Percentiles rank a stretch among this genome's conserved stretches.
These are phyloP conservation scores for Trichosporon inkin DNA, from an alignment of 1,284 basidiomycete genomes.

Conservation along the genomic window DNA sequence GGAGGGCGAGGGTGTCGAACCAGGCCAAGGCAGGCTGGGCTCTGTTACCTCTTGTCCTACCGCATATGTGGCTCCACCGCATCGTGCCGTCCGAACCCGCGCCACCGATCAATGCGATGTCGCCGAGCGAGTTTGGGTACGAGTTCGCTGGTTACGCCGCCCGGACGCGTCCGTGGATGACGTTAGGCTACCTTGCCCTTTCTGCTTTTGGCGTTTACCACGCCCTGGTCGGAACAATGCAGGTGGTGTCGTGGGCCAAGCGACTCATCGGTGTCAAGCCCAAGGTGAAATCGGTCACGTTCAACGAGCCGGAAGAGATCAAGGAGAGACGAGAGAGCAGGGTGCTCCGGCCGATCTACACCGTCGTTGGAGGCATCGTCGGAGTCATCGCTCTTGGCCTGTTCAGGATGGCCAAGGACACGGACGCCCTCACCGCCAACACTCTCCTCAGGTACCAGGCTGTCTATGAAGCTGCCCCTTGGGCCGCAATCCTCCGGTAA, in stretches of 20 bases:
- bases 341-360: background rate
- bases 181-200: constrained; percentile 28
- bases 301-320: constrained; percentile 7
- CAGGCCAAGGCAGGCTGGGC: constrained; percentile 33
- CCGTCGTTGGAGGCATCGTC: constrained; percentile 17
- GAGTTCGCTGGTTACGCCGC: constrained; percentile 43
- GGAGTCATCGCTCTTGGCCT: constrained; percentile 34
- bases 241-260: constrained; percentile 37
- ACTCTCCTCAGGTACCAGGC: constrained; percentile 35
- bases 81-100: constrained; percentile 29
- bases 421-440: constrained; percentile 20
- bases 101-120: constrained; percentile 33
- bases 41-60: constrained; percentile 33
- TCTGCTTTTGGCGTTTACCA: constrained; percentile 32
- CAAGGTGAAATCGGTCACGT: background rate
- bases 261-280: constrained; percentile 9
- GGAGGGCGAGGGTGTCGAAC: constrained; percentile 14
- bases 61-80: constrained; percentile 35
- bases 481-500: constrained; percentile 21
- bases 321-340: constrained; percentile 2
- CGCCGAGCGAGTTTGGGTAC: constrained; percentile 42
- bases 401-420: constrained; percentile 30
- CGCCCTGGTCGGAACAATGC: constrained; percentile 34
- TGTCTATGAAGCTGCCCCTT: constrained; percentile 28
- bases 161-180: constrained; percentile 23